Conservation (phyloP, 2,329 filamentous ascomycete genomes). For the Penicillium sp. region DNA sequence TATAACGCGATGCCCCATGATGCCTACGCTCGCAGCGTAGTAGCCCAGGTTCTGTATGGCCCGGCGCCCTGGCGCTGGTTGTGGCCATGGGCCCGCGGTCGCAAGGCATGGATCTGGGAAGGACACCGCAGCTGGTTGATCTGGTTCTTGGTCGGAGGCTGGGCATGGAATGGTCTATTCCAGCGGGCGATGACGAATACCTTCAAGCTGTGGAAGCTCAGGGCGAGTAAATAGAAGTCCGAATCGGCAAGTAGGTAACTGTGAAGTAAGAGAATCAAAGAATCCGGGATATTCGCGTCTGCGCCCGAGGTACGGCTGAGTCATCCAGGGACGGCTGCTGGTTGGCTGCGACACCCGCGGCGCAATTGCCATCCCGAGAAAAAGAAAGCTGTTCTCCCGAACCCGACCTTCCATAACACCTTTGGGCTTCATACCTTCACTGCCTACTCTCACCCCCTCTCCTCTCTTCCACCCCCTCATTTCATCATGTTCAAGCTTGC, state of each 20-base stretch:
- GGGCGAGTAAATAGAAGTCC: not conserved
- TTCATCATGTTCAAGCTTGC: conserved; percentile 81
- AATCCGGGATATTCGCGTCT: conserved; percentile 34
- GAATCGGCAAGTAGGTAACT: not conserved
- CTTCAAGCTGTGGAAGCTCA: conserved; percentile 50
- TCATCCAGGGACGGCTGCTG: conserved; percentile 28
- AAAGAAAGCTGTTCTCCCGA: conserved; percentile 38
- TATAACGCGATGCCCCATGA: conserved; percentile 52
- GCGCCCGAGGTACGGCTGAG: conserved; percentile 23
- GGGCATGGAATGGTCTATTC: conserved; percentile 43
- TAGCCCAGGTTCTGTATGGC: conserved; percentile 51
- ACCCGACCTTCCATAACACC: conserved; percentile 14
- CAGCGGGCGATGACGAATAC: conserved; percentile 50
- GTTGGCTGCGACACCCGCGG: conserved; percentile 30
- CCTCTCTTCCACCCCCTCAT: conserved; percentile 16
- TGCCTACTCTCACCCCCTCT: conserved; percentile 17
- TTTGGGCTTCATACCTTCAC: conserved; percentile 17
- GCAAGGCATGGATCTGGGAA: conserved; percentile 46
- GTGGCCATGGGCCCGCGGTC: conserved; percentile 46
- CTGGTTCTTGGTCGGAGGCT: conserved; percentile 50
- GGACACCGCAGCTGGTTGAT: conserved; percentile 53
- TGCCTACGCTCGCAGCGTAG: conserved; percentile 56
- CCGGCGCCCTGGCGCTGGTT: conserved; percentile 49
- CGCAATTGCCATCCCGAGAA: conserved; percentile 33
- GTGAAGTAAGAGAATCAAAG: not conserved